Conservation (phyloP, 306 rosid species). For the Vigna mungo region DNA sequence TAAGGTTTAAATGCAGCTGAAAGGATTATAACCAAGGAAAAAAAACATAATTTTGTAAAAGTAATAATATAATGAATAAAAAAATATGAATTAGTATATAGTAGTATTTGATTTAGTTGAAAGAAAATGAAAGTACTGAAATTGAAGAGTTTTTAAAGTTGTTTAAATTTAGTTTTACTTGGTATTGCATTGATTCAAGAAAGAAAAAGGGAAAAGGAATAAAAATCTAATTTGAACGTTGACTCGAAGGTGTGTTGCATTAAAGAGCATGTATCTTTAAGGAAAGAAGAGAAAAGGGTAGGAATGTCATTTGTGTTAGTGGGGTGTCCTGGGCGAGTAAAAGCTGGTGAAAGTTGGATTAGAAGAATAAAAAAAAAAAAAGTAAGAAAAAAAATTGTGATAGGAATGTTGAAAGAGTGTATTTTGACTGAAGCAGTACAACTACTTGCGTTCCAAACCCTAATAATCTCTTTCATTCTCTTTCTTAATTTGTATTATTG, state of each 20-base stretch:
- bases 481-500: too few species aligned
- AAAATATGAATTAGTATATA: too few species aligned
- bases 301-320: slow-evolving; percentile 33
- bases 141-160: too few species aligned
- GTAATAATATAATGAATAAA: too few species aligned
- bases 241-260: slow-evolving; percentile 26
- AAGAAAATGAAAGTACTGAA: too few species aligned
- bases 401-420: slow-evolving; percentile 39
- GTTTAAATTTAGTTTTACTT: not conserved
- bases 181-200: not conserved
- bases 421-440: slow-evolving; percentile 44
- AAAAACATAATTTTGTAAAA: too few species aligned
- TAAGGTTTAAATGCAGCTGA: too few species aligned
- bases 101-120: too few species aligned
- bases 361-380: not conserved
- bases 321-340: not conserved
- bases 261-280: not conserved
- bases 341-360: not conserved
- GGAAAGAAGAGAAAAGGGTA: not conserved
- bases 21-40: too few species aligned
- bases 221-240: slow-evolving; percentile 37
- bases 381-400: not conserved
- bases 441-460: not conserved
- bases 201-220: not conserved
- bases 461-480: not conserved